Conservation (phyloP, 1,139 yeast genomes). For the Yamadazyma atlantica region DNA sequence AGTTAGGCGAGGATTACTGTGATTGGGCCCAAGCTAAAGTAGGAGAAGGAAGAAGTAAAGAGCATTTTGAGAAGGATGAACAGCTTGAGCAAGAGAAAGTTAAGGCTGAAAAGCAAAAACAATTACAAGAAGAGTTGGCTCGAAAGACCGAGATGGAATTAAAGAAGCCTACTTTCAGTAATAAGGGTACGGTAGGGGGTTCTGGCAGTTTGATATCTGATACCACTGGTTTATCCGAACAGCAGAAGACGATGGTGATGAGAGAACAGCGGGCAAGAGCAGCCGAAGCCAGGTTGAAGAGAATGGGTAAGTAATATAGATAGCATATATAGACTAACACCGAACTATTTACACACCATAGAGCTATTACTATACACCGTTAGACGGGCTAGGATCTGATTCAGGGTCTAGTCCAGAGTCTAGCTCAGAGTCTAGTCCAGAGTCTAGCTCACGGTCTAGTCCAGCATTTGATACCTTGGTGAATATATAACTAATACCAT, state of each 20-base stretch:
- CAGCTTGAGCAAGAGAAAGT: conserved; percentile 30
- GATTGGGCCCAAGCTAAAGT: conserved; percentile 73
- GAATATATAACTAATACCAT: conserved; percentile 15
- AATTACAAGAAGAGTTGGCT: conserved; percentile 42
- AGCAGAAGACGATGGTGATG: conserved; percentile 75
- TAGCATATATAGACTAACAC: too few species aligned
- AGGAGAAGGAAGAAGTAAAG: conserved; percentile 63
- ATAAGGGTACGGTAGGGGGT: conserved; percentile 31
- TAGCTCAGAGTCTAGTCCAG: too few species aligned
- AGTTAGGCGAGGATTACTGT: conserved; percentile 65
- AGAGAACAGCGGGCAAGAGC: conserved; percentile 96
- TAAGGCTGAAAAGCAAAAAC: conserved; percentile 35
- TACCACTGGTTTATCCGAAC: conserved; percentile 49
- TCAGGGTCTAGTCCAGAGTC: too few species aligned
- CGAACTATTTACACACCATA: too few species aligned
- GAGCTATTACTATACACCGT: background rate
- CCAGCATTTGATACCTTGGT: conserved; percentile 13
- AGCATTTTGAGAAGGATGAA: conserved; percentile 53
- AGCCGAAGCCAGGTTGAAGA: conserved; percentile 78
- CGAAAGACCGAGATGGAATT: conserved; percentile 39
- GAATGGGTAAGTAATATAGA: too few species aligned
- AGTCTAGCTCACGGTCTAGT: too few species aligned
- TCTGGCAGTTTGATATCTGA: conserved; percentile 18
- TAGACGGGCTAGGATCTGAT: background rate
- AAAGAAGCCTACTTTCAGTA: conserved; percentile 32